Evolutionary conservation across 129 eudicot genomes (phyloP), one percentile per base, ranked within the genome.

Genomic region (Tanacetum coccineum): DNA sequence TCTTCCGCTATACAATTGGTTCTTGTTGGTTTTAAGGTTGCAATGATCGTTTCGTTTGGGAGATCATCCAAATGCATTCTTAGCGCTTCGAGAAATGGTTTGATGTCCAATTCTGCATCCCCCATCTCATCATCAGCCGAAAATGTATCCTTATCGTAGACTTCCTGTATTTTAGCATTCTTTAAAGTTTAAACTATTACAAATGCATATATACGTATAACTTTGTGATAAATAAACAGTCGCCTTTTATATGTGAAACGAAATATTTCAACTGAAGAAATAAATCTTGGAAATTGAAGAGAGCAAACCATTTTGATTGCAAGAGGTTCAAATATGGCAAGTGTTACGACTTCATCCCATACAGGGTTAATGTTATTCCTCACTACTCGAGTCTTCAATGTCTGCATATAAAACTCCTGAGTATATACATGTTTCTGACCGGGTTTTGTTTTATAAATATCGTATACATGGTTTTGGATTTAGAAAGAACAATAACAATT

Each of bases 291-390:
- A n/a, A n/a, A n/a, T n/a, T n/a, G n/a, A n/a, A n/a, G 59, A 70
- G 39, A 4, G n/a, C 52, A 42, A 72, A 91, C 97, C 45, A 91
- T 64, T 69, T 74, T 81, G 76, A 91, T 74, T 12, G 93, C 90
- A n/a, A 45, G 55, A 13, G 88, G 77, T 68, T 87, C 87, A 9
- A 74, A 25, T 70, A 91, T 70, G 28, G 88, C 70, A 46, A 91
- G 83, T 1, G 96, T 85, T 6, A 91, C 63, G 20, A 81, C 85
- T 69, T 87, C 96, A 76, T 91, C 81, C 96, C 96, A 87, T 48
- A 76, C 90, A 1, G 94, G 96, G 60, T 91, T 87, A 6, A 76
- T 15, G 64, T 77, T 81, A 36, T 83, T 81, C 63, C 69, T 85
- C 66, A 87, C 77, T 30, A 85, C 90, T 8, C 71, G 63, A 48